A percentile compares a stretch with the other conserved stretches of the same genome.
These are phyloP conservation scores for Diaporthe citriasiana DNA, from an alignment of 2,329 filamentous ascomycete genomes.

Conservation along the genomic window DNA sequence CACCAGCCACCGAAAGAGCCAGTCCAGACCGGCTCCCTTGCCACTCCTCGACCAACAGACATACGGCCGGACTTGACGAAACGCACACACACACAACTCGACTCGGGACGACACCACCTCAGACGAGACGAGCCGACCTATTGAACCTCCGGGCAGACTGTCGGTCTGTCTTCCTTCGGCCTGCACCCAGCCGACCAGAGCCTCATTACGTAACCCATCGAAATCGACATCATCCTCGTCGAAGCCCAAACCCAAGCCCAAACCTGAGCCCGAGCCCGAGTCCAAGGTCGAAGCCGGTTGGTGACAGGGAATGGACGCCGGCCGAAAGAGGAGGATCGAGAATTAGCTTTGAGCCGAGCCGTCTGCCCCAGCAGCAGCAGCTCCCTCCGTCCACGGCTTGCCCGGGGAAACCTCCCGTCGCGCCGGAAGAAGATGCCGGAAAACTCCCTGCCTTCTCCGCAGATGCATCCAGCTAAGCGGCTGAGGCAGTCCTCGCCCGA, in stretches of 20 bases:
- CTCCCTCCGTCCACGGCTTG: not conserved
- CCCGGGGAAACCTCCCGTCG: conserved; percentile 11
- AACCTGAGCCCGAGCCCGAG: not conserved
- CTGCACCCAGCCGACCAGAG: conserved; percentile 17
- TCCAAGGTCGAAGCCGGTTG: not conserved
- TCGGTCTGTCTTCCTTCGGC: conserved; percentile 2
- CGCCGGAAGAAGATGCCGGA: conserved; percentile 56
- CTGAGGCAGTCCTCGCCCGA: conserved; percentile 66
- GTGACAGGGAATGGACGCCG: conserved; percentile 30
- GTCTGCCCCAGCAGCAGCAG: conserved; percentile 1
- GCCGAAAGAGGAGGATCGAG: conserved; percentile 30
- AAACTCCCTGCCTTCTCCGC: conserved; percentile 64
- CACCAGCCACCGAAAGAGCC: conserved; percentile 27
- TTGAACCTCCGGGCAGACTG: not conserved
- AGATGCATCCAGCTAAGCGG: conserved; percentile 69
- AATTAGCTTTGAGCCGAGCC: conserved; percentile 10
- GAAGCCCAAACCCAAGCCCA: not conserved
- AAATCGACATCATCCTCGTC: conserved; percentile 20
- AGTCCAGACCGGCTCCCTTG: conserved; percentile 25
- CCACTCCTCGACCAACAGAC: not conserved
- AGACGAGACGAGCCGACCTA: conserved; percentile 20
- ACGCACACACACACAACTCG: not conserved
- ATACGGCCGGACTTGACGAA: not conserved
- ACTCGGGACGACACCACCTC: conserved; percentile 1
- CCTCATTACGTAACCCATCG: conserved; percentile 34